These are phyloP conservation scores for Sporothrix brasiliensis DNA, from an alignment of 2,329 filamentous ascomycete species.

Conservation along the genomic window DNA sequence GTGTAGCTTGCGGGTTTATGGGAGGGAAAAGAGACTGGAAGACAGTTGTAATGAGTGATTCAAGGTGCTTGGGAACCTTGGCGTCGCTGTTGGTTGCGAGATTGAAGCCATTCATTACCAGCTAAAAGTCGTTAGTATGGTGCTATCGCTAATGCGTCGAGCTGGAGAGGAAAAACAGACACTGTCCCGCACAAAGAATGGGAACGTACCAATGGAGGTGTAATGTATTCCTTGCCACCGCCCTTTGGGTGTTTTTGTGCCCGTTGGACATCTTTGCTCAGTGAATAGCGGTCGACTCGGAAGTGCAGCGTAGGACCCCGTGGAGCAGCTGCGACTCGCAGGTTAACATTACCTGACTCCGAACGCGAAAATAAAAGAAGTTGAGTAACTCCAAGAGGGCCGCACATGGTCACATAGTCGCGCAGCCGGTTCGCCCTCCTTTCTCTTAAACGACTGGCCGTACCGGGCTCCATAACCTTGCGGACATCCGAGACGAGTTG, in stretches of 20 bases:
- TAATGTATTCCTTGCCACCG: constrained; percentile 81
- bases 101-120: constrained; percentile 98
- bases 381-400: constrained; percentile 89
- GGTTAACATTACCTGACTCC: constrained; percentile 85
- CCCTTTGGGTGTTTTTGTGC: constrained; percentile 81
- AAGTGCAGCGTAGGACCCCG: constrained; percentile 93
- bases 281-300: constrained; percentile 88
- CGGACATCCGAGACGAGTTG: constrained; percentile 91
- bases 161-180: too few relatives aligned
- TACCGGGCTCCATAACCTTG: constrained; percentile 93
- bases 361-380: constrained; percentile 91
- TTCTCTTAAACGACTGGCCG: constrained; percentile 86
- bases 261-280: constrained; percentile 86
- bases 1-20: constrained; percentile 88
- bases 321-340: constrained; percentile 84
- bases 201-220: constrained; percentile 70
- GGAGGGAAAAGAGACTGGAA: constrained; percentile 96
- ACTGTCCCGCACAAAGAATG: neutral
- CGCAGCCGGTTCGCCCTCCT: constrained; percentile 82
- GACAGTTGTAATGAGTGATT: constrained; percentile 86
- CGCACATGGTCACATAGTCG: constrained; percentile 95
- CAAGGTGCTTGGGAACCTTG: constrained; percentile 88
- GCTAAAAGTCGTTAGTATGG: constrained; percentile 48
- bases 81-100: constrained; percentile 62
- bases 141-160: too few relatives aligned